These are phyloP conservation scores for Blepharisma undulans DNA, from an alignment of 169 alveolate species.

Conservation along the genomic window DNA sequence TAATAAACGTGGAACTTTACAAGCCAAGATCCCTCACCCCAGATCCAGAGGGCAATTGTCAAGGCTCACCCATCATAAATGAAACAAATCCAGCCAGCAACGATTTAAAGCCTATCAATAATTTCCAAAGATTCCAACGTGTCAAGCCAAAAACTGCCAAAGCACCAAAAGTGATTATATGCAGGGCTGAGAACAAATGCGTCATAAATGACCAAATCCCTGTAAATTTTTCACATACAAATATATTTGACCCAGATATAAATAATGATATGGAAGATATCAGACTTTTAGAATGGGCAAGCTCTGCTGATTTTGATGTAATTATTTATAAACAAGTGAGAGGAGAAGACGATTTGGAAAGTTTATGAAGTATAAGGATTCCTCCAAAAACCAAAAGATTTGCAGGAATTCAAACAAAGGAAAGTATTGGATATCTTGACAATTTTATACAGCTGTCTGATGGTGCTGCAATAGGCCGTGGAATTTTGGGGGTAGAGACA, in stretches of 20 bases:
- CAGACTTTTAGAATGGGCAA: constrained; percentile 24
- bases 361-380: background rate
- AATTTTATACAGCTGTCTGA: background rate
- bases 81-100: background rate
- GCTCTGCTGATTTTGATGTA: background rate
- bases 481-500: constrained; percentile 20
- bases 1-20: background rate
- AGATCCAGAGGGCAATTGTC: background rate
- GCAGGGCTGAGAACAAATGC: constrained; percentile 36
- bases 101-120: background rate
- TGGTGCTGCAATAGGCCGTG: constrained; percentile 33
- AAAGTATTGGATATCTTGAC: background rate
- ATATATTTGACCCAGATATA: background rate
- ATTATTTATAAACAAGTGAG: constrained; percentile 31
- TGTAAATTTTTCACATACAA: background rate
- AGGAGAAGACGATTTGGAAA: constrained; percentile 21
- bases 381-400: background rate
- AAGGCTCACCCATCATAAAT: background rate
- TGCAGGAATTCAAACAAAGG: constrained; percentile 36
- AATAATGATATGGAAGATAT: constrained; percentile 34
- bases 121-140: background rate
- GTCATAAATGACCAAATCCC: constrained; percentile 10
- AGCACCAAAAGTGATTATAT: background rate
- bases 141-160: background rate
- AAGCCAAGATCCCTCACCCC: background rate